Conservation (phyloP, 2,329 filamentous ascomycete species). For the Colletotrichum sp. region DNA sequence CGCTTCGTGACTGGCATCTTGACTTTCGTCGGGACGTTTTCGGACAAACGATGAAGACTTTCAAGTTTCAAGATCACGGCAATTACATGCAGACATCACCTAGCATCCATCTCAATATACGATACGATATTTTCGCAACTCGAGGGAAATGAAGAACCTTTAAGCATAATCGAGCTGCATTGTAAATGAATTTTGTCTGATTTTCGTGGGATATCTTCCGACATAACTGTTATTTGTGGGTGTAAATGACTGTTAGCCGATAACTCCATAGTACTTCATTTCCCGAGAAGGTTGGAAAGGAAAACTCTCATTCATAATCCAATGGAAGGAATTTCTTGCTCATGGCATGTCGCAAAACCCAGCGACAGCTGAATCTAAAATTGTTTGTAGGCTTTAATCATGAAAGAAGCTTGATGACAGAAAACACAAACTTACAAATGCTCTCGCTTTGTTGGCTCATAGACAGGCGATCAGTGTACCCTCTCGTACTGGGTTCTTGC, state of each 20-base stretch:
- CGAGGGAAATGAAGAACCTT: too few relatives aligned
- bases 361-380: not conserved
- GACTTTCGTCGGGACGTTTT: not conserved
- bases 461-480: not conserved
- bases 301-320: not conserved
- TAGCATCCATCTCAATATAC: too few relatives aligned
- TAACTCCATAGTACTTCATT: rapidly evolving
- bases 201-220: too few relatives aligned
- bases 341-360: not conserved
- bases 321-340: not conserved
- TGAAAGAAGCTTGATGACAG: not conserved
- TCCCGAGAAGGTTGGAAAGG: rapidly evolving
- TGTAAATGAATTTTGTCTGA: rapidly evolving
- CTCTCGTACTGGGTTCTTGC: not conserved
- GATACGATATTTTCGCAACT: rapidly evolving
- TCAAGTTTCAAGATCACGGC: rapidly evolving
- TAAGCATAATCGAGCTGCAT: too few relatives aligned
- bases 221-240: rapidly evolving
- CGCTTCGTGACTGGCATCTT: not conserved
- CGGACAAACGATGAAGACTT: rapidly evolving
- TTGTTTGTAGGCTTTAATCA: not conserved
- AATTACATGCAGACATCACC: not conserved
- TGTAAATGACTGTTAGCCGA: not conserved
- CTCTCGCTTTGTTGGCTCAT: not conserved
- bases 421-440: not conserved